Base-by-base conservation (phyloP, 2,329 filamentous ascomycete genomes). In the Scedosporium minutisporum region DNA sequence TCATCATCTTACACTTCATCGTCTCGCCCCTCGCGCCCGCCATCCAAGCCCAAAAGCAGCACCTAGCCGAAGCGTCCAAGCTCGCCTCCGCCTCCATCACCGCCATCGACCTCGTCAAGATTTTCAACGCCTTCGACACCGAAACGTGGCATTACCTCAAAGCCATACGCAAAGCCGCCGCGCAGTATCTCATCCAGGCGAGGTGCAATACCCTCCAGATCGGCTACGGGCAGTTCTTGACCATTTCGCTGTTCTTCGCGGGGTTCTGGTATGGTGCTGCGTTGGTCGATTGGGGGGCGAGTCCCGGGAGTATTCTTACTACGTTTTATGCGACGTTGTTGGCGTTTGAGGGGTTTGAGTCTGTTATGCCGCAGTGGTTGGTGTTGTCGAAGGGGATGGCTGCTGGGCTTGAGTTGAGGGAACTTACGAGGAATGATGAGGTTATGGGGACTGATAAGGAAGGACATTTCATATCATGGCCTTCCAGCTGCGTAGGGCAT, bases 201-300 rank as follows among this genome's bases (percentile, higher is more conserved):
- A 80, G 83, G 57, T 80, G 85, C 16, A 89, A 86, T 66, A 86
- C 89, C 0, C 71, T 86, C 3, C 92, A 96, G 69, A 86, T 90
- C 69, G 87, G 87, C 0, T 83, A 89, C 58, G 81, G 90, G 60
- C 87, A 88, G 57, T 84, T 96, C 67, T 86, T 92, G 77, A 86
- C 88, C 33, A 82, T 91, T 3, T 80, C 80, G 1, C 86, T 97
- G 71, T 97, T 97, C 67, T 87, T 96, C 0, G 83, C 92, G 63
- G 93, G 92, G 0, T 97, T 97, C 69, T 96, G 90, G 85, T 96
- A 93, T 68, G 93, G 92, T 0, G 83, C 88, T 29, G 77, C 83
- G 1, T 80, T 96, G 1, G 86, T 95, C 9, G 77, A 80, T 9
- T 74, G 81, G 1, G 85, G 85, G 0, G 75, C 84, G 12, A 79